phyloP scores from a whole-genome alignment of 352 stramenopile genomes.

The Globisporangium okanoganense region DNA sequence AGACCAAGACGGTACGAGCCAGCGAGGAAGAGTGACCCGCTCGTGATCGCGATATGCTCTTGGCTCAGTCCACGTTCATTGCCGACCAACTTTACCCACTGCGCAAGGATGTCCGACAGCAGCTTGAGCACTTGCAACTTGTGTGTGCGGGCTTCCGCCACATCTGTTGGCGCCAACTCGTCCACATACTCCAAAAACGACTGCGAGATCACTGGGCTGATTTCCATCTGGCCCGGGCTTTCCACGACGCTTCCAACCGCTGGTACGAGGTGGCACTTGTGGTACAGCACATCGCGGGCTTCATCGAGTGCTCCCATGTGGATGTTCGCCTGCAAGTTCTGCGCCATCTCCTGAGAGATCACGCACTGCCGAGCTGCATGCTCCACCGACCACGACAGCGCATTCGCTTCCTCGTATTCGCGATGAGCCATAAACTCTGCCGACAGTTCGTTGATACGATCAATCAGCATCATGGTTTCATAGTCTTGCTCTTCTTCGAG shows the following conservation, averaged over 20 bases:
- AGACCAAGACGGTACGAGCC: constrained; percentile 87
- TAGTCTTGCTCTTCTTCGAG: constrained; percentile 61
- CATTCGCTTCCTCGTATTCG: constrained; percentile 67
- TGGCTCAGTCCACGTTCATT: constrained; percentile 58
- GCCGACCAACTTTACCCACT: constrained; percentile 76
- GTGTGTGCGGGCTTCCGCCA: constrained; percentile 37
- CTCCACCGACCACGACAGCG: constrained; percentile 66
- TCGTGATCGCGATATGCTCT: constrained; percentile 71
- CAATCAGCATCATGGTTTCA: constrained; percentile 59
- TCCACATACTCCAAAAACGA: constrained; percentile 59
- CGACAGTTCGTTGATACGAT: constrained; percentile 61
- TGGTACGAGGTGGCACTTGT: constrained; percentile 75
- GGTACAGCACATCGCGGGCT: constrained; percentile 75
- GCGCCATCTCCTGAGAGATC: constrained; percentile 60
- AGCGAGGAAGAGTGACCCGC: constrained; percentile 72
- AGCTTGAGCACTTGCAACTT: constrained; percentile 71
- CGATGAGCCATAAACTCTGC: constrained; percentile 65
- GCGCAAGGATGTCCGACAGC: constrained; percentile 65
- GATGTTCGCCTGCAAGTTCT: constrained; percentile 64
- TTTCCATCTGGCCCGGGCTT: constrained; percentile 26
- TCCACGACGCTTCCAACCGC: constrained; percentile 65
- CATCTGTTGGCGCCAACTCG: constrained; percentile 49
- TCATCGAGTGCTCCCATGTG: constrained; percentile 56
- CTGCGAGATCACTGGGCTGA: constrained; percentile 28
- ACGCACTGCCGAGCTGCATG: constrained; percentile 60